Conservation (phyloP, 306 rosid species). For the Quercus mongolica region DNA sequence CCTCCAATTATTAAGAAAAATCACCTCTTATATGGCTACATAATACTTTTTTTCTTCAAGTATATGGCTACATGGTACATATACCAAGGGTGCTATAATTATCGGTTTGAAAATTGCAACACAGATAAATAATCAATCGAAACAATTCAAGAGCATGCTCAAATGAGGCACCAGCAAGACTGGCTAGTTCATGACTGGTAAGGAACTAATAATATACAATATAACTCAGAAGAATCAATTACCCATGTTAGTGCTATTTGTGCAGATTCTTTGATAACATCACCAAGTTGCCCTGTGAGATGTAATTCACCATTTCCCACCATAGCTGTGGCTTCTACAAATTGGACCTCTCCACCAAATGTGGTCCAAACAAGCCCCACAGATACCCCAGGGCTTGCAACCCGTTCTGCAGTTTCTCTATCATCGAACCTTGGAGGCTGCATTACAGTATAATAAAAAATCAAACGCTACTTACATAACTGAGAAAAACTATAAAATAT, state of each 20-base stretch:
- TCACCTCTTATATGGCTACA: neutral
- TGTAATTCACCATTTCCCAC: conserved; percentile 91
- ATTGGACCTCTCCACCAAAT: conserved; percentile 98
- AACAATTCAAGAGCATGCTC: neutral
- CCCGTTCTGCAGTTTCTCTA: conserved; percentile 86
- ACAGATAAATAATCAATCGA: neutral
- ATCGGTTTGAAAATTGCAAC: neutral
- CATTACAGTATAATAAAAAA: conserved; percentile 16
- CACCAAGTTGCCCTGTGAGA: conserved; percentile 98
- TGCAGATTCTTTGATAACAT: conserved; percentile 96
- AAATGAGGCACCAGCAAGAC: neutral
- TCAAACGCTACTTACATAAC: neutral
- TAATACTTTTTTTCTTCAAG: no score
- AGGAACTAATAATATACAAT: conserved; percentile 10
- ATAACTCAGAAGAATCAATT: conserved; percentile 28
- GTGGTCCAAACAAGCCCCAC: conserved; percentile 98
- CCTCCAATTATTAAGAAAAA: neutral
- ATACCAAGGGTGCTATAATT: neutral
- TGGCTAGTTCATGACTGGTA: neutral
- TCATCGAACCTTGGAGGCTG: conserved; percentile 97
- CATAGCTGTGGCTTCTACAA: conserved; percentile 94
- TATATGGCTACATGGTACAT: no score
- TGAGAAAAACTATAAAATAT: conserved; percentile 2
- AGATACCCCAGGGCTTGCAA: conserved; percentile 75
- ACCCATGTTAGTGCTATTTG: conserved; percentile 99